Conservation (phyloP, 257 asterid species). For the Perilla frutescens region DNA sequence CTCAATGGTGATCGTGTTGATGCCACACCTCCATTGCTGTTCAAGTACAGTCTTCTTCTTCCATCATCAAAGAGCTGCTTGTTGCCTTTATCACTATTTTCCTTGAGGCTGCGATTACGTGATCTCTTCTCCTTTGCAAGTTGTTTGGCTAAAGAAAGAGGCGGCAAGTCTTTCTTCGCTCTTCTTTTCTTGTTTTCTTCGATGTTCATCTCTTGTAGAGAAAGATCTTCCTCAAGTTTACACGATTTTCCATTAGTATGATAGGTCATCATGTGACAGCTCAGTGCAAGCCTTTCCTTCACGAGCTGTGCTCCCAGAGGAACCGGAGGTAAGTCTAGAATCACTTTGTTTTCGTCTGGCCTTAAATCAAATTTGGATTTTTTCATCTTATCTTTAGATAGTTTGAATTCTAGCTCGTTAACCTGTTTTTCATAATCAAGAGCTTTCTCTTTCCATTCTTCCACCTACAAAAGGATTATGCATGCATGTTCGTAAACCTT, state of each 20-base stretch:
- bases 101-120: conserved; percentile 44
- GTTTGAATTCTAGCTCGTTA: conserved; percentile 46
- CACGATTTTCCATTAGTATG: no score
- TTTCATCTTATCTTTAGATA: conserved; percentile 49
- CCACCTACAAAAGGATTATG: conserved; percentile 48
- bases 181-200: conserved; percentile 29
- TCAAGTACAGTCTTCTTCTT: conserved; percentile 31
- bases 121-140: conserved; percentile 74
- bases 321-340: conserved; percentile 32
- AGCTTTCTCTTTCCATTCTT: conserved; percentile 76
- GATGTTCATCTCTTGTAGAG: neutral
- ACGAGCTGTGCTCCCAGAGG: conserved; percentile 48
- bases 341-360: conserved; percentile 3
- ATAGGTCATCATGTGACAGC: neutral
- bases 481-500: neutral
- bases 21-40: conserved; percentile 27
- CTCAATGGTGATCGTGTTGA: conserved; percentile 48
- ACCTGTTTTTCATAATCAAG: conserved; percentile 56
- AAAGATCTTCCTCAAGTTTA: conserved; percentile 9
- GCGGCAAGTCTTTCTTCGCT: conserved; percentile 37
- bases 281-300: conserved; percentile 40
- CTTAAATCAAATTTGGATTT: conserved; percentile 32
- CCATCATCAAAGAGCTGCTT: conserved; percentile 32
- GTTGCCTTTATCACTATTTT: conserved; percentile 36
- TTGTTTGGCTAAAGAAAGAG: conserved; percentile 69